phyloP scores from a whole-genome alignment of 2,329 filamentous ascomycete species.

The Aureobasidium sp. region DNA sequence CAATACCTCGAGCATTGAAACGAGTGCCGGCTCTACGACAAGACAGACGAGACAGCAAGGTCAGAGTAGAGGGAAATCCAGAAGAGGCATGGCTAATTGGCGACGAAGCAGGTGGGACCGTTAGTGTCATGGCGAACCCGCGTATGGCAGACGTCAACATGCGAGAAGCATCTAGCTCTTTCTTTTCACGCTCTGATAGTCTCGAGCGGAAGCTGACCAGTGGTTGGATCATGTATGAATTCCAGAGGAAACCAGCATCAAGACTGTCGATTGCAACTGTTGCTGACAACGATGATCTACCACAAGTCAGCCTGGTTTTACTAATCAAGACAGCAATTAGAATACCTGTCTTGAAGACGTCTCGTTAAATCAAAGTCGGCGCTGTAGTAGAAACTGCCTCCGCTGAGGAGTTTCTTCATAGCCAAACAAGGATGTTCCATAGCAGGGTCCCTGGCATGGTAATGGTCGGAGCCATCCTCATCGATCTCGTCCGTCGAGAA shows the following conservation, averaged over 20 bases:
- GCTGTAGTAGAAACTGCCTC: slow-evolving; percentile 96
- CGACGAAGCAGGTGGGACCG: slow-evolving; percentile 67
- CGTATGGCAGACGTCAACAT: slow-evolving; percentile 91
- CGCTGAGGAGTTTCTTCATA: slow-evolving; percentile 82
- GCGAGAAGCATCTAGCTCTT: slow-evolving; percentile 72
- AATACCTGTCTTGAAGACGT: slow-evolving; percentile 74
- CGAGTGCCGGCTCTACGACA: slow-evolving; percentile 86
- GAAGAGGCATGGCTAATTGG: slow-evolving; percentile 58
- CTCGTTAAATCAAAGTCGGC: slow-evolving; percentile 97
- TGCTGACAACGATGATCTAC: slow-evolving; percentile 32
- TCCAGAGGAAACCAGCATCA: slow-evolving; percentile 91
- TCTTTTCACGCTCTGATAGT: slow-evolving; percentile 64
- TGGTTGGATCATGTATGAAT: slow-evolving; percentile 95
- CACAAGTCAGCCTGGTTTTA: not conserved
- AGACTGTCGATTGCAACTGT: slow-evolving; percentile 88
- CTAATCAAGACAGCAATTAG: not conserved
- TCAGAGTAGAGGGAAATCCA: slow-evolving; percentile 74
- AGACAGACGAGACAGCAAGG: slow-evolving; percentile 83
- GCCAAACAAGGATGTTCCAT: slow-evolving; percentile 85
- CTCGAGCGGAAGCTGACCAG: slow-evolving; percentile 81
- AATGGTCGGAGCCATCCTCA: slow-evolving; percentile 44
- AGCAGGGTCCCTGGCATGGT: slow-evolving; percentile 55
- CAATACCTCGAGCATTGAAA: slow-evolving; percentile 95
- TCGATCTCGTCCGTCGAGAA: slow-evolving; percentile 46
- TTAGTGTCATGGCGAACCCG: slow-evolving; percentile 82